Evolutionary conservation across 202 grass and related monocot genomes (phyloP), one percentile per base, ranked within the genome.

Genomic region (Sporobolus alterniflorus): DNA sequence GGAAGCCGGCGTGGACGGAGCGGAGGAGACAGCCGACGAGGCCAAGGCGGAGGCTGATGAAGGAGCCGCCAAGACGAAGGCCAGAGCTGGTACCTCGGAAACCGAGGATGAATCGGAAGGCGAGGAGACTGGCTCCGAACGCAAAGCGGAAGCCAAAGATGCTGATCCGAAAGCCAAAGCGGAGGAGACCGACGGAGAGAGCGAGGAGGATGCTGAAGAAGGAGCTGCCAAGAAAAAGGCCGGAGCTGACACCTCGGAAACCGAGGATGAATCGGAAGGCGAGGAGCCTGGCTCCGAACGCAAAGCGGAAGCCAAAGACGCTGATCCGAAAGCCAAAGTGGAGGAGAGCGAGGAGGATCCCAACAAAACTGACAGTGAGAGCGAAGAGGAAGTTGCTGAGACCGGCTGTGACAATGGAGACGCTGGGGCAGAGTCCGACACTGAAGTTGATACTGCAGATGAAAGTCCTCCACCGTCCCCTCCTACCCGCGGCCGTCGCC

Each of bases 381-480:
- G 47, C 5, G 75, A 46, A 56, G 83, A 79, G 46, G 75, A 79
- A 75, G 61, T 77, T 3, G 84, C 60, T 5, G 77, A 63, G 22
- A 25, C 63, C 8, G 74, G 18, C 33, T 43, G 66, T 31, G 76
- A 69, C 1, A 74, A 61, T 40, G 86, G 68, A 62, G 86, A 43
- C 9, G 54, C 70, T 6, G 67, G 26, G 11, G 83, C 52, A 32
- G 74, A 79, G 22, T 86, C 88, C 13, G 68, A 86, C 26, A 70
- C 67, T 25, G 68, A 86, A 90, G 83, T 60, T 47, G 74, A 86
- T 51, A 71, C 83, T 29, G 33, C 2, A 1, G 78, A 83, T 46
- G 88, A 87, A 68, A 74, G 67, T 14, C 88, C 83, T 68, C 71
- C 54, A 47, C 83, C 83, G 10, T 74, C 83, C 6, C 83, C 79